Conservation (phyloP, 768 basidiomycete genomes). For the Lyophyllum semitale region DNA sequence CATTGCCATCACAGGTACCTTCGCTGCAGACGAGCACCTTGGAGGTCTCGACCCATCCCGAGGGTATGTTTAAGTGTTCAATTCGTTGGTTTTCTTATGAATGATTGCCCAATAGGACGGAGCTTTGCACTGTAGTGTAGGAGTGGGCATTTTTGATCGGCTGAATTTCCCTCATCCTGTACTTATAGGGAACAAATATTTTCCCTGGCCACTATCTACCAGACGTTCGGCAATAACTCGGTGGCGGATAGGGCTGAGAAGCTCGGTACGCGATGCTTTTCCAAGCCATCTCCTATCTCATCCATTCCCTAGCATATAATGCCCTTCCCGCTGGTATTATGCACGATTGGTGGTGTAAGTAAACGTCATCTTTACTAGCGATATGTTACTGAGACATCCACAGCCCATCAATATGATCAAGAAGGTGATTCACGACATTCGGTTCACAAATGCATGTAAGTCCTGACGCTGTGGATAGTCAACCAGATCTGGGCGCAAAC, state of each 20-base stretch:
- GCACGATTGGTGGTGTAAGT: slow-evolving; percentile 39
- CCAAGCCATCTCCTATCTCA: neutral
- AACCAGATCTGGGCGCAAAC: slow-evolving; percentile 44
- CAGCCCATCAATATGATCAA: slow-evolving; percentile 46
- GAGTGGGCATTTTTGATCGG: too few relatives aligned
- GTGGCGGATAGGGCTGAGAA: slow-evolving; percentile 42
- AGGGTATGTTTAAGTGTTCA: slow-evolving; percentile 26
- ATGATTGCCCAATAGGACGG: slow-evolving; percentile 12
- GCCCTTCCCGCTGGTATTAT: slow-evolving; percentile 41
- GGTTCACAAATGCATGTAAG: neutral
- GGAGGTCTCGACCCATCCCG: slow-evolving; percentile 43
- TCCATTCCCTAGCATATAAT: slow-evolving; percentile 33
- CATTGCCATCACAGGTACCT: slow-evolving; percentile 29
- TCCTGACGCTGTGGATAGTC: slow-evolving; percentile 19
- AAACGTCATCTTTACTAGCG: neutral
- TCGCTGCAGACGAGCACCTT: slow-evolving; percentile 42
- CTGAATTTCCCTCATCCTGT: too few relatives aligned
- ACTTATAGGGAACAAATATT: slow-evolving; percentile 42
- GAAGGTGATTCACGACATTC: slow-evolving; percentile 27
- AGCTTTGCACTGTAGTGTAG: slow-evolving; percentile 43
- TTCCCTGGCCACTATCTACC: slow-evolving; percentile 41
- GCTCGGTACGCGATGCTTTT: slow-evolving; percentile 26
- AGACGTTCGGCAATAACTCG: slow-evolving; percentile 43
- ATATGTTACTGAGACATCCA: neutral
- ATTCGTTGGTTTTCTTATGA: neutral